Evolutionary conservation across 495 filamentous ascomycete genomes (phyloP).

Genomic region (Pyrenula massariospora): DNA sequence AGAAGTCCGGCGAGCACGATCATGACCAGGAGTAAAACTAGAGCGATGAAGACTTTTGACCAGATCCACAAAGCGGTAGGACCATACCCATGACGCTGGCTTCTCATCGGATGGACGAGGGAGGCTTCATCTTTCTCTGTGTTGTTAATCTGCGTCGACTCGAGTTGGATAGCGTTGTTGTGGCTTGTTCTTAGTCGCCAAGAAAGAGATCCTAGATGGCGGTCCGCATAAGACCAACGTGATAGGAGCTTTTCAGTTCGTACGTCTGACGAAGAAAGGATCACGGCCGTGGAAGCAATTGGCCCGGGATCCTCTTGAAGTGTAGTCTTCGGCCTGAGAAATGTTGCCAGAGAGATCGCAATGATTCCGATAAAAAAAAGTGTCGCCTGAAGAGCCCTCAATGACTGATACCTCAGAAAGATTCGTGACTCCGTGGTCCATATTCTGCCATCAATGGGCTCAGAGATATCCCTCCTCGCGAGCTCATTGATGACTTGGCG

Average conservation of each 20-base stretch:
- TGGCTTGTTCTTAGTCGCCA: not conserved
- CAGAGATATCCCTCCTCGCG: not conserved
- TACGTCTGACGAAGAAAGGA: not conserved
- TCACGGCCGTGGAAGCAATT: not conserved
- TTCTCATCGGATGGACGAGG: not conserved
- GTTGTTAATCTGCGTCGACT: not conserved
- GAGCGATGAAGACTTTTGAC: not conserved
- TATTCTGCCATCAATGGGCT: not conserved
- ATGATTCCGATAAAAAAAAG: not conserved
- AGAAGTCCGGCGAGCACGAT: not conserved
- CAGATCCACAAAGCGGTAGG: not conserved
- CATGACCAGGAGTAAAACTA: not conserved
- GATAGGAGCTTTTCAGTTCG: not conserved
- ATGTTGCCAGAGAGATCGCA: not conserved
- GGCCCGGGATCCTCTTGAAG: not conserved
- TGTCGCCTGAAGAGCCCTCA: not conserved
- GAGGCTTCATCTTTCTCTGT: not conserved
- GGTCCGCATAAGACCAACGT: not conserved
- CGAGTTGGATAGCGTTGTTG: not conserved
- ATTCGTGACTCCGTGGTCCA: not conserved
- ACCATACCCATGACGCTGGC: not conserved
- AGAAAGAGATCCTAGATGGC: not conserved
- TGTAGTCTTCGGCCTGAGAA: not conserved
- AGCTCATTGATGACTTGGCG: not conserved
- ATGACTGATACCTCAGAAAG: not conserved